A percentile compares a stretch with the other conserved stretches of the same genome.
Conservation (phyloP, 2,329 filamentous ascomycete genomes). For the Albifimbria verrucaria region DNA sequence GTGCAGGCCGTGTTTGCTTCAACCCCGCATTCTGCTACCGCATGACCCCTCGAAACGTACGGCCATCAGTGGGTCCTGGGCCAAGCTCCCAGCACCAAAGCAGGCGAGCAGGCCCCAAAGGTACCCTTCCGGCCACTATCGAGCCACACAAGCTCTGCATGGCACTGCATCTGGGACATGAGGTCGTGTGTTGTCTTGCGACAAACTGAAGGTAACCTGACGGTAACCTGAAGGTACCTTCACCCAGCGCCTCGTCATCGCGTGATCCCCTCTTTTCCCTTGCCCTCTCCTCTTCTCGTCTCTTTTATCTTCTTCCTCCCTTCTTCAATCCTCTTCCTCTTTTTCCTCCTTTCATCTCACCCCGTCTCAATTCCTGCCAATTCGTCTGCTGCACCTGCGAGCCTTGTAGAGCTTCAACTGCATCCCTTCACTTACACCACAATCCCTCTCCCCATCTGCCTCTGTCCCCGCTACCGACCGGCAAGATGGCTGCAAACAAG, state of each 20-base stretch:
- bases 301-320: constrained; percentile 15
- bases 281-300: constrained; percentile 13
- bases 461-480: constrained; percentile 18
- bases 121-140: constrained; percentile 16
- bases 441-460: constrained; percentile 9
- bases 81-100: constrained; percentile 14
- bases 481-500: constrained; percentile 56
- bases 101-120: too few relatives aligned
- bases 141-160: constrained; percentile 9
- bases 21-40: constrained; percentile 6
- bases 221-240: too few relatives aligned
- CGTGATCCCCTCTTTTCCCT: constrained; percentile 15
- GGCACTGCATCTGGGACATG: too few relatives aligned
- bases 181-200: too few relatives aligned
- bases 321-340: constrained; percentile 10
- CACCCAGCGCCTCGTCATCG: constrained; percentile 8
- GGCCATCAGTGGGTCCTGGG: constrained; percentile 16
- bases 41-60: constrained; percentile 17
- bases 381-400: constrained; percentile 2
- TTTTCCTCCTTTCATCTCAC: constrained; percentile 7
- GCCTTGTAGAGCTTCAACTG: background rate
- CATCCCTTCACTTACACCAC: background rate
- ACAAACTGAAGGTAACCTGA: too few relatives aligned
- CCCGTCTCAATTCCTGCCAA: background rate
- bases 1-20: background rate